Evolutionary conservation across 2,329 filamentous ascomycete species (phyloP), one percentile per base, ranked within the genome.

Genomic region (Ophiostoma montium): DNA sequence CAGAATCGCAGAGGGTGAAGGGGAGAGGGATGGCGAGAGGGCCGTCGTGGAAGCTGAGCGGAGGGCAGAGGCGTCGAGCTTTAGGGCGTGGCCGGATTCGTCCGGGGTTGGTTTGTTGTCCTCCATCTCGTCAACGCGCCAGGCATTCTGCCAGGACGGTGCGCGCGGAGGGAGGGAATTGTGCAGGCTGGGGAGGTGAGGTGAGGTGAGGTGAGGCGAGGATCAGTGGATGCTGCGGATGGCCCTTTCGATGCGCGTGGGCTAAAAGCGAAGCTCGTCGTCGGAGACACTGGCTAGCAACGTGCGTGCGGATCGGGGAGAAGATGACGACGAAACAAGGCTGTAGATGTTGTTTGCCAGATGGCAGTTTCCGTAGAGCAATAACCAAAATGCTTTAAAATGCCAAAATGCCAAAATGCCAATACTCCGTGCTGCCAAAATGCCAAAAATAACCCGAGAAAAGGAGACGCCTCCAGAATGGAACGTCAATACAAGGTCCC

Each of bases 51-150:
- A 30, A 16, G 48, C 23, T 31, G 47, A 32, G 27, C 38, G n/a
- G 9, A 36, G 21, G 5, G 42, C 36, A 11, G 36, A 35, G 16
- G 35, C 35, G 32, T 19, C 36, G 45, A 23, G 35, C 27, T 31
- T 38, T 52, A 49, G 36, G 45, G 44, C 45, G 27, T 46, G 35
- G 23, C 50, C 52, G 44, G 53, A 23, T 35, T 53, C 53, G 46
- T 51, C 49, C n/a, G 38, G 15, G 36, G 39, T 41, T 39, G 45
- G 46, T 32, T 49, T 53, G 49, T 15, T 43, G 43, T 59, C 53
- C 35, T 54, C 59, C 59, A 60, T 61, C 23, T 56, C 51, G 47
- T 42, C 35, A 46, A 35, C 44, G 32, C 31, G 39, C 19, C 50
- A 38, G 39, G 32, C 50, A 52, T 52, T 21, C 49, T 52, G n/a